Evolutionary conservation across 108 stramenopile species (phyloP), one percentile per base, ranked within the genome.

Genomic region (Fistulifera solaris): DNA sequence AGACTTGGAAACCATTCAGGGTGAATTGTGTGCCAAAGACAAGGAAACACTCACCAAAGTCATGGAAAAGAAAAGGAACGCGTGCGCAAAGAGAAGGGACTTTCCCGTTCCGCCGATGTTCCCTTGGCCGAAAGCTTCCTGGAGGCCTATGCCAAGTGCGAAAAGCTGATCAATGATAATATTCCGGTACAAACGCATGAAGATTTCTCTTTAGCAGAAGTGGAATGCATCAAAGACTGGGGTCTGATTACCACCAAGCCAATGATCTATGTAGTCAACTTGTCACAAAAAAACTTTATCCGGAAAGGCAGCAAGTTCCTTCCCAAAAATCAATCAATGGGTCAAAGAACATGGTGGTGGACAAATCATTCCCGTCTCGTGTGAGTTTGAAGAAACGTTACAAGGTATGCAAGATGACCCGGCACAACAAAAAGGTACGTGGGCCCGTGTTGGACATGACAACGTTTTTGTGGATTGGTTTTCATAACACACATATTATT

Each of bases 231-330:
- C 62, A 67, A 72, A 41, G 89, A 93, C 56, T 83, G 84, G 77
- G 87, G 78, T 10, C 71, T 96, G 45, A 94, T 99, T 62, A 98
- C 98, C 19, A 96, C 96, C 62, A 99, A 99, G 71, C 97, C 97
- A 25, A 87, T 97, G 65, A 90, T 99, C 51, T 99, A 98, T 72
- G 77, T 98, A 28, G 81, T 98, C 63, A 99, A 99, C 77, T 58
- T 98, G 15, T 83, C 77, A 13, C 86, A 94, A 71, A 94, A 93
- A 72, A 93, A 87, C 56, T 99, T 87, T 72, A 76, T 97, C 61
- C 75, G 93, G 28, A 99, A 99, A 78, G 86, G 83, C 16, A 83
- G 71, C 70, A 96, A 96, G 67, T 95, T 93, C 91, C 68, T 99
- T 26, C 94, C 94, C 12, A 6, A 93, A 93, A 64, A 95, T 99